Evolutionary conservation across 176 grass and related monocot species (phyloP), one percentile per base, ranked within the genome.

Genomic region (Chloris gayana): DNA sequence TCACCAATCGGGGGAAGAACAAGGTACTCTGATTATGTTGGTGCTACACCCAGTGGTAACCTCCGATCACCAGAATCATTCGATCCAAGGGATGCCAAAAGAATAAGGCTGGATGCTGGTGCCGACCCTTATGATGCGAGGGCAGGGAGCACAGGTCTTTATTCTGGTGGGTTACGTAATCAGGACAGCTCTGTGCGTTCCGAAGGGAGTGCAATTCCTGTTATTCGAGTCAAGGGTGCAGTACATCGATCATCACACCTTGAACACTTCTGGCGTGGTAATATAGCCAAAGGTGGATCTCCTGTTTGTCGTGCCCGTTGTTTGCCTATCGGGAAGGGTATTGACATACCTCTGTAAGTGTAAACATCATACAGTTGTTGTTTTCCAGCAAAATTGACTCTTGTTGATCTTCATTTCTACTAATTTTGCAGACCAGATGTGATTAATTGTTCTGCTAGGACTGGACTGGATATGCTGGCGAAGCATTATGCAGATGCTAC

Each of bases 281-380:
- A 86, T 78, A 91, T 99, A 7, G 76, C 91, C 50, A 99, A 99
- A 89, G 92, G 92, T 71, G 96, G 92, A 42, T 85, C 86, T 74
- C 91, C 84, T 75, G 92, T 99, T 79, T 99, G 96, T 67, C 80
- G 77, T 77, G 96, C 96, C 62, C 92, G 96, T 17, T 99, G 96
- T 81, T 82, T 99, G 72, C 63, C 93, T 41, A 91, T 99, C 61
- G 81, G 79, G 68, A 92, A 85, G 79, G 96, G 90, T 42, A 75
- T 91, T 44, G 86, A 89, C 29, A 85, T 88, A 72, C 78, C 92
- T 74, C 69, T 99, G 96, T 95, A 90, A 75, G 95, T 92, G 50
- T 41, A 79, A 50, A 79, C 49, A 60, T 83, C 30, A 72, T 42
- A 68, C 65, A 53, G 37, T 37, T 58, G 32, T 59, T 75, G 26